phyloP scores from a whole-genome alignment of 768 basidiomycete genomes.

The Pisolithus albus region DNA sequence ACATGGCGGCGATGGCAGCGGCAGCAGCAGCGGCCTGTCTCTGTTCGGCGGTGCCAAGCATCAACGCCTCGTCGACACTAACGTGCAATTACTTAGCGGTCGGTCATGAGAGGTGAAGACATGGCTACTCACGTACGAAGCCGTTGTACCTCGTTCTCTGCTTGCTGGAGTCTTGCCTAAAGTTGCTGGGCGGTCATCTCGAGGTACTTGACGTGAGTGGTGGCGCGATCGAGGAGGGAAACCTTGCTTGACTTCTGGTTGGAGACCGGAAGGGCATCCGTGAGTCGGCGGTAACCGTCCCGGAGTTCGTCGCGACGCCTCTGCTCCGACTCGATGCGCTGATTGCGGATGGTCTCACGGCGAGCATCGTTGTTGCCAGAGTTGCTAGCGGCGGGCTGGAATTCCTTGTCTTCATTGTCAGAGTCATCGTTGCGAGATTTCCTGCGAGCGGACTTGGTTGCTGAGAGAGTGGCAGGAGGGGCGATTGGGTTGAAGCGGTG shows the following conservation, averaged over 20 bases:
- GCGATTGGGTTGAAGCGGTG: constrained; percentile 74
- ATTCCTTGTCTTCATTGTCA: constrained; percentile 71
- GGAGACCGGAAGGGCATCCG: constrained; percentile 81
- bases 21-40: constrained; percentile 54
- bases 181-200: constrained; percentile 72
- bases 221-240: constrained; percentile 81
- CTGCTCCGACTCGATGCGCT: constrained; percentile 93
- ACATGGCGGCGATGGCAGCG: constrained; percentile 45
- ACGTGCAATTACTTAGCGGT: neutral
- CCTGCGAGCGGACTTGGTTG: constrained; percentile 43
- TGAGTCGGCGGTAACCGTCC: constrained; percentile 85
- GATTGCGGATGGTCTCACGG: constrained; percentile 84
- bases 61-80: constrained; percentile 81
- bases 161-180: constrained; percentile 68
- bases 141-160: constrained; percentile 74
- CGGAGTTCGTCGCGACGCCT: constrained; percentile 87
- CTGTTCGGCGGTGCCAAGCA: constrained; percentile 78
- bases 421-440: constrained; percentile 56
- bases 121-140: constrained; percentile 48
- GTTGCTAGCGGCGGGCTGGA: constrained; percentile 45
- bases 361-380: constrained; percentile 57
- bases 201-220: constrained; percentile 80
- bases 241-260: constrained; percentile 95
- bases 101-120: neutral
- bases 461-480: constrained; percentile 44